phyloP scores from a whole-genome alignment of 164 flowering plant genomes.

The Taxillus chinensis region DNA sequence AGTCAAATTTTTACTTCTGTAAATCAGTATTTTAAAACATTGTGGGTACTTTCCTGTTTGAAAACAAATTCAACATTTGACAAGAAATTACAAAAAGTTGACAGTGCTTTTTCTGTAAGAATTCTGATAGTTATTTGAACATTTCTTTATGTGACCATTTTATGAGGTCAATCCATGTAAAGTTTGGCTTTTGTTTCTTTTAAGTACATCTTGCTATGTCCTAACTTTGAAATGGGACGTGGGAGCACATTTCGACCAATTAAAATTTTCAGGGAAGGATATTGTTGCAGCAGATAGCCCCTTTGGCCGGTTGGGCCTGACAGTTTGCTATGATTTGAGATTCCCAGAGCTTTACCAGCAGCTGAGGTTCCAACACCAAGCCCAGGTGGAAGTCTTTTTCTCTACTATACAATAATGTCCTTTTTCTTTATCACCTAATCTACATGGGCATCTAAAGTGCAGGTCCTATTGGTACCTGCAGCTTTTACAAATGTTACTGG shows the following conservation, averaged over 20 bases:
- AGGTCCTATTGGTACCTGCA: constrained; percentile 81
- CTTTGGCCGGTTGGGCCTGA: constrained; percentile 71
- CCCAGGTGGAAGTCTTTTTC: constrained; percentile 38
- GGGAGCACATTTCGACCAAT: background rate
- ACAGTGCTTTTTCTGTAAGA: too few relatives aligned
- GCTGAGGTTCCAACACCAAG: constrained; percentile 68
- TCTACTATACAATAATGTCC: background rate
- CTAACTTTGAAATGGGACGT: too few relatives aligned
- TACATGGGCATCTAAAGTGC: constrained; percentile 8
- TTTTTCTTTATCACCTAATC: background rate
- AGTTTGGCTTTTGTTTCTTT: too few relatives aligned
- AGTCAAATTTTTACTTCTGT: background rate
- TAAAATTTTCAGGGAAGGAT: constrained; percentile 45
- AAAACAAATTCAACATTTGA: too few relatives aligned
- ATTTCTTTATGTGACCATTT: too few relatives aligned
- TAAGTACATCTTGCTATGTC: too few relatives aligned
- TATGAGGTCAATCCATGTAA: too few relatives aligned
- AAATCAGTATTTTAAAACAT: too few relatives aligned
- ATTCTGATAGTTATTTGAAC: too few relatives aligned
- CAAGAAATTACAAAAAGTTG: too few relatives aligned
- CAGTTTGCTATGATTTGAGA: constrained; percentile 95
- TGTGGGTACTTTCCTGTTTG: too few relatives aligned
- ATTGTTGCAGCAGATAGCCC: constrained; percentile 71
- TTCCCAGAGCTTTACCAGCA: constrained; percentile 85
- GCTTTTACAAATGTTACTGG: constrained; percentile 89